Evolutionary conservation across 495 filamentous ascomycete genomes (phyloP).

Genomic region (Aspergillus asperescens): DNA sequence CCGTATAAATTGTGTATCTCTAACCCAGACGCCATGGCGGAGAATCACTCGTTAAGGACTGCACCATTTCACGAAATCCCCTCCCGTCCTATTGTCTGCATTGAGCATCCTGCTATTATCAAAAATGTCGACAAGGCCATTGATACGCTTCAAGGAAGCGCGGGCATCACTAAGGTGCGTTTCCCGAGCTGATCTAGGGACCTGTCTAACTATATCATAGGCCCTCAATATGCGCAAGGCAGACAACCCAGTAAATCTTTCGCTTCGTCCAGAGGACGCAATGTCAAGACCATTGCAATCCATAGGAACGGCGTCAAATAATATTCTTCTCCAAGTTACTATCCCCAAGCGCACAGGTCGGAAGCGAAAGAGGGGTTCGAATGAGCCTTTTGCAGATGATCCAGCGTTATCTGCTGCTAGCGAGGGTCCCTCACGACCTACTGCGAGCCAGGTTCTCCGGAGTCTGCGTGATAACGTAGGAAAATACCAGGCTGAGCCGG

Average conservation of each 20-base stretch:
- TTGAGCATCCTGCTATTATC: slow-evolving; percentile 86
- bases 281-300: slow-evolving; percentile 71
- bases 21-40: slow-evolving; percentile 15
- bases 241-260: slow-evolving; percentile 47
- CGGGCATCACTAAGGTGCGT: slow-evolving; percentile 60
- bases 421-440: slow-evolving; percentile 19
- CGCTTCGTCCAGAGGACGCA: slow-evolving; percentile 71
- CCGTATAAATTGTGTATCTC: too few relatives aligned
- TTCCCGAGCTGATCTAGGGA: not conserved
- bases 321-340: slow-evolving; percentile 79
- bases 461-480: slow-evolving; percentile 66
- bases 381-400: slow-evolving; percentile 53
- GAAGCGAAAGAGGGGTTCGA: slow-evolving; percentile 69
- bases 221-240: slow-evolving; percentile 39
- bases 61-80: slow-evolving; percentile 59
- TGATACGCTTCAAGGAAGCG: slow-evolving; percentile 65
- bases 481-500: slow-evolving; percentile 61
- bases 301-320: slow-evolving; percentile 62
- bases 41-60: slow-evolving; percentile 23
- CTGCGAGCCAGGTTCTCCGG: slow-evolving; percentile 47
- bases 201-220: slow-evolving; percentile 18
- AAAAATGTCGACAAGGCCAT: slow-evolving; percentile 77
- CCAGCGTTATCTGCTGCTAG: slow-evolving; percentile 2
- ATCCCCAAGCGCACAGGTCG: slow-evolving; percentile 82
- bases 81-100: slow-evolving; percentile 57